phyloP scores from a whole-genome alignment of 176 grass and related monocot genomes.

The Carex littledalei region DNA sequence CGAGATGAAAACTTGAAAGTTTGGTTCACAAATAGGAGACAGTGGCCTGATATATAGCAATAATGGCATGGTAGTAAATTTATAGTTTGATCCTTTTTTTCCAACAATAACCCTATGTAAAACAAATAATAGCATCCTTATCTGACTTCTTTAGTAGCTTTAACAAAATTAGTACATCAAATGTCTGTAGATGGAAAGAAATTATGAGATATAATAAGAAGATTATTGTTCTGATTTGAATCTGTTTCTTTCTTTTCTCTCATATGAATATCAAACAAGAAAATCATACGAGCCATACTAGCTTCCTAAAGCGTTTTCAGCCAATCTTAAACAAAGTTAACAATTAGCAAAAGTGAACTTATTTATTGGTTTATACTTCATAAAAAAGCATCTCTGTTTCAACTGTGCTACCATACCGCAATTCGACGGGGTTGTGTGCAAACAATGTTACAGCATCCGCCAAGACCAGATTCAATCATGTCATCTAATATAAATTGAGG shows the following conservation, averaged over 20 bases:
- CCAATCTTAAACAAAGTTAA: background rate
- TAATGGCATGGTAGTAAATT: background rate
- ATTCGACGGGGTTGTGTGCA: slow-evolving; percentile 92
- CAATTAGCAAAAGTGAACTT: background rate
- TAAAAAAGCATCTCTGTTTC: background rate
- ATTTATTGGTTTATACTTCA: background rate
- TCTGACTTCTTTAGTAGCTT: slow-evolving; percentile 8
- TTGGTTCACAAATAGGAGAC: background rate
- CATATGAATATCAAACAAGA: background rate
- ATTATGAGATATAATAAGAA: background rate
- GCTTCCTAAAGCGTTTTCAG: background rate
- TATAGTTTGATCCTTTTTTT: background rate
- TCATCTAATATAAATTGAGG: slow-evolving; percentile 98
- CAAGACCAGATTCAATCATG: slow-evolving; percentile 83
- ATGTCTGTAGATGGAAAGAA: background rate
- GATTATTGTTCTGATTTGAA: background rate
- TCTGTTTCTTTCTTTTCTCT: background rate
- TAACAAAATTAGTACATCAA: background rate
- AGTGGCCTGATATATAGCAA: background rate
- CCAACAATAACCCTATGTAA: background rate
- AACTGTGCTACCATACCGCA: slow-evolving; percentile 42
- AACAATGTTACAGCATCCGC: slow-evolving; percentile 81
- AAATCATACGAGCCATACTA: background rate
- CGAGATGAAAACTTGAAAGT: background rate
- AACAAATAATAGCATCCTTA: background rate